These are phyloP conservation scores for Xylariales sp. DNA, from an alignment of 2,329 filamentous ascomycete species.

Conservation along the genomic window DNA sequence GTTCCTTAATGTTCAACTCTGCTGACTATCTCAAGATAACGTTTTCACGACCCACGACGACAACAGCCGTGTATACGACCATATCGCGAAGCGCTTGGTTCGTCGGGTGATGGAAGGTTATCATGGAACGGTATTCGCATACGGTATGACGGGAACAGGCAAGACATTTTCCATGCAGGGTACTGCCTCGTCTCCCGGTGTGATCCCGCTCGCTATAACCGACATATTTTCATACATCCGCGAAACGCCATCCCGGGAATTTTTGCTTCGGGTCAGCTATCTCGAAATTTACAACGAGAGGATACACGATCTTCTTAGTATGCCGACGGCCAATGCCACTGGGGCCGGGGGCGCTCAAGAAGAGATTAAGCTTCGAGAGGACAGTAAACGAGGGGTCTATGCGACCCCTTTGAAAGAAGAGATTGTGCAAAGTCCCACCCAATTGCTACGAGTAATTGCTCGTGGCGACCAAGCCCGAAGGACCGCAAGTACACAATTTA, in stretches of 20 bases:
- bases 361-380: constrained; percentile 96
- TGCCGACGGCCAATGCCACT: constrained; percentile 69
- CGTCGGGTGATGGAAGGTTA: constrained; percentile 99
- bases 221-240: constrained; percentile 99
- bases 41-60: constrained; percentile 95
- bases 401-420: constrained; percentile 96
- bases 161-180: constrained; percentile 99
- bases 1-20: constrained; percentile 30
- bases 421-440: constrained; percentile 97
- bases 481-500: constrained; percentile 96
- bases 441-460: constrained; percentile 93
- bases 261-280: constrained; percentile 94
- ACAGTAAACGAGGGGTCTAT: constrained; percentile 96
- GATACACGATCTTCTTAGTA: constrained; percentile 91
- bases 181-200: constrained; percentile 92
- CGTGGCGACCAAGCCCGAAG: constrained; percentile 90
- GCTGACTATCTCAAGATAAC: constrained; percentile 73
- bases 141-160: constrained; percentile 98
- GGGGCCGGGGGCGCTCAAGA: constrained; percentile 74
- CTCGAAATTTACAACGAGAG: constrained; percentile 99
- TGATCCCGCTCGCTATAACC: constrained; percentile 96
- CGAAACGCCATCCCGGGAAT: constrained; percentile 94
- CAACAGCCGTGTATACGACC: constrained; percentile 94
- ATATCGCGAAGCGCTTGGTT: constrained; percentile 91
- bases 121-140: constrained; percentile 97